Evolutionary conservation across 805 yeast genomes (phyloP).

Genomic region (Cyberlindnera misumaiensis): DNA sequence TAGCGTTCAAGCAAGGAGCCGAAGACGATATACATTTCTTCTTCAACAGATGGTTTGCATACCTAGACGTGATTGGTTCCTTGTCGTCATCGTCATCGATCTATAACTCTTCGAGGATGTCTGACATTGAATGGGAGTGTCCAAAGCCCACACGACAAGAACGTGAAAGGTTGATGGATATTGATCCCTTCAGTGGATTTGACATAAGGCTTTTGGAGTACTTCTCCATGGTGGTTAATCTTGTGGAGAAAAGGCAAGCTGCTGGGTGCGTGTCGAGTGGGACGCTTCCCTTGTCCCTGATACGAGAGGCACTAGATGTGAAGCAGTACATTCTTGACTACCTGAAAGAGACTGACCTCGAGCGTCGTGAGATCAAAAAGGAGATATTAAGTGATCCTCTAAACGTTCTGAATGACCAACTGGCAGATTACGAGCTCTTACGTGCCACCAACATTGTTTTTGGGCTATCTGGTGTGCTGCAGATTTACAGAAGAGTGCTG

Average conservation of each 20-base stretch:
- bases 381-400: conserved; percentile 7
- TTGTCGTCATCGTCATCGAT: conserved; percentile 42
- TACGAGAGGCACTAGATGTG: conserved; percentile 33
- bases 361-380: conserved; percentile 22
- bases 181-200: conserved; percentile 61
- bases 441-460: conserved; percentile 47
- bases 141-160: conserved; percentile 10
- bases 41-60: conserved; percentile 62
- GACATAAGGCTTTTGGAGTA: conserved; percentile 55
- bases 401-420: conserved; percentile 3
- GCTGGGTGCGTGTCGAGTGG: conserved; percentile 11
- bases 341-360: conserved; percentile 19
- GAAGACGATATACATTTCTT: conserved; percentile 36
- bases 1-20: conserved; percentile 2
- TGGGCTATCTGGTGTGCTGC: conserved; percentile 46
- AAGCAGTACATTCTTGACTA: conserved; percentile 26
- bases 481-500: conserved; percentile 52
- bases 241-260: conserved; percentile 28
- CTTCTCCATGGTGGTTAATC: conserved; percentile 41
- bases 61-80: conserved; percentile 57
- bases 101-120: conserved; percentile 26
- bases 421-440: conserved; percentile 22
- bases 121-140: conserved; percentile 17
- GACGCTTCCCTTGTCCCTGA: conserved; percentile 3
- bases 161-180: conserved; percentile 30